phyloP scores from a whole-genome alignment of 768 basidiomycete species.

The Trametes elegans region DNA sequence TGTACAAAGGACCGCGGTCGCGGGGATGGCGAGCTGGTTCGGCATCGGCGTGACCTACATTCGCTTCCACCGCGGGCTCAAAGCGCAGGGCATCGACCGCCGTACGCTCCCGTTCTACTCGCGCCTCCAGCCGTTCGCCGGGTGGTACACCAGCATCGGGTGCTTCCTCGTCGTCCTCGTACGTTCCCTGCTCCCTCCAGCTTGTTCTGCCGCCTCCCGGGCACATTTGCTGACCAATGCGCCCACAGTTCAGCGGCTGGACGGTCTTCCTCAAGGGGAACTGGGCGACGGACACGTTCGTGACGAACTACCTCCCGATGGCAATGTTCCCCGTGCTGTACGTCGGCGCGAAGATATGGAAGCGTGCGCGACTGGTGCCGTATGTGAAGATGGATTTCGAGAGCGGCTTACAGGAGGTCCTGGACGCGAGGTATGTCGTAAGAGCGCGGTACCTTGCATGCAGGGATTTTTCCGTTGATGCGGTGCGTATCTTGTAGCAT shows the following conservation, averaged over 20 bases:
- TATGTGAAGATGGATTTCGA: constrained; percentile 45
- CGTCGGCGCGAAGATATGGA: constrained; percentile 26
- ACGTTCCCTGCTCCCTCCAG: too few relatives aligned
- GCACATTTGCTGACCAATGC: not conserved
- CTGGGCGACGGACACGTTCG: constrained; percentile 39
- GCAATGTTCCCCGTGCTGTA: constrained; percentile 48
- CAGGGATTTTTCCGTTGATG: not conserved
- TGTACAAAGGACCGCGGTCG: constrained; percentile 33
- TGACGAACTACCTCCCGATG: constrained; percentile 43
- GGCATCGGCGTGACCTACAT: constrained; percentile 46
- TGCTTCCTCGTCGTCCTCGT: constrained; percentile 36
- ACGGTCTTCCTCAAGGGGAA: constrained; percentile 39
- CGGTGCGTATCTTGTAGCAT: constrained; percentile 8
- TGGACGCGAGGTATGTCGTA: constrained; percentile 30
- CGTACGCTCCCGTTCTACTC: constrained; percentile 44
- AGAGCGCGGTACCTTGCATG: not conserved
- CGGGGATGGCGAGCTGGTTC: constrained; percentile 45
- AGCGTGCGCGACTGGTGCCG: constrained; percentile 8
- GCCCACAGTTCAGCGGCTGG: constrained; percentile 39
- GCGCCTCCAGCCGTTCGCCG: constrained; percentile 40
- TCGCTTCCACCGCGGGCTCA: constrained; percentile 46
- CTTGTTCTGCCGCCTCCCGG: too few relatives aligned
- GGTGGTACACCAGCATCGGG: constrained; percentile 35
- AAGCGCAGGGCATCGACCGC: constrained; percentile 48
- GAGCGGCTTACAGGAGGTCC: constrained; percentile 37